Percentiles rank a stretch among this genome's conserved stretches.
Conservation (phyloP, 148 eudicot genomes). For the Drosera capensis region DNA sequence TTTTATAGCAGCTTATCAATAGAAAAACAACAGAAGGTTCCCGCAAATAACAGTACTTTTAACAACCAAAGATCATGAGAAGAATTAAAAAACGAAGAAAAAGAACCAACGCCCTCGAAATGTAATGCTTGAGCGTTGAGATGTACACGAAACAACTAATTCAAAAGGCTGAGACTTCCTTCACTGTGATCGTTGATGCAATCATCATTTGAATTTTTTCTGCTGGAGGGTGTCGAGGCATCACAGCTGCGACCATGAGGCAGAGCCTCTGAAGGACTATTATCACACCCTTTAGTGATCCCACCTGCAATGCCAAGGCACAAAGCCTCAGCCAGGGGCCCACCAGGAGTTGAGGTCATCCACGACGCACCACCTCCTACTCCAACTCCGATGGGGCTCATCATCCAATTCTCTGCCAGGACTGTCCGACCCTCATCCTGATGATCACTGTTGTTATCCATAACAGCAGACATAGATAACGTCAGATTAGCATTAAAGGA, state of each 20-base stretch:
- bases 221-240: not conserved
- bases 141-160: too few species aligned
- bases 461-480: slow-evolving; percentile 40
- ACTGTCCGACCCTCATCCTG: slow-evolving; percentile 1
- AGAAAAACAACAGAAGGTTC: too few species aligned
- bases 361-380: slow-evolving; percentile 15
- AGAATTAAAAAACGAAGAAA: too few species aligned
- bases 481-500: slow-evolving; percentile 24
- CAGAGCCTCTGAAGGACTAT: not conserved
- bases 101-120: too few species aligned
- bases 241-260: not conserved
- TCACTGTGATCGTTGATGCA: too few species aligned
- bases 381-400: slow-evolving; percentile 5
- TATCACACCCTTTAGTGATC: slow-evolving; percentile 9
- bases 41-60: too few species aligned
- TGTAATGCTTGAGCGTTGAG: too few species aligned
- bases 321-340: slow-evolving; percentile 74
- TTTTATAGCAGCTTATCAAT: too few species aligned
- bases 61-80: too few species aligned
- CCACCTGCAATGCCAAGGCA: slow-evolving; percentile 45
- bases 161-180: too few species aligned
- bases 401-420: slow-evolving; percentile 10
- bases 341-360: slow-evolving; percentile 45
- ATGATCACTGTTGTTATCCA: slow-evolving; percentile 12
- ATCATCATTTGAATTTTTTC: not conserved